Evolutionary conservation across 2,329 filamentous ascomycete genomes (phyloP), one percentile per base, ranked within the genome.

Genomic region (Daldinia sp.): DNA sequence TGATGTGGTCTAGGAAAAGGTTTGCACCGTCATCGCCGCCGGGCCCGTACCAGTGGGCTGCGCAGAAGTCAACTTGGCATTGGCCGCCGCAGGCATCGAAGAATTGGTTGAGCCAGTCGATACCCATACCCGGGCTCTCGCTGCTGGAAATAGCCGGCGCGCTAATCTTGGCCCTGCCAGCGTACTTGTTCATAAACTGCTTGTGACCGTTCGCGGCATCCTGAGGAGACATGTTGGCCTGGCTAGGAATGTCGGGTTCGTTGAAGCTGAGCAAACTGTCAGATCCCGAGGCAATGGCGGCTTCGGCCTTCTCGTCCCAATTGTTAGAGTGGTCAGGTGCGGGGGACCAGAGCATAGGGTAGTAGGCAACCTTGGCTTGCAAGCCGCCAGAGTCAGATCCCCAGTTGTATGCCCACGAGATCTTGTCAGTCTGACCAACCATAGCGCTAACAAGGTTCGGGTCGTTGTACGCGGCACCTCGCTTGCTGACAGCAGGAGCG

Each of bases 311-410:
- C 11, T 63, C 45, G 29, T 72, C 68, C 87, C 88, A 92, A 70
- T 72, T 73, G 55, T 69, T 57, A 58, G 81, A 81, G 74, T 84
- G 80, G 10, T 77, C 75, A 8, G 71, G 58, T 10, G 68, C 68
- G 56, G 81, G 75, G 54, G 85, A 83, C 88, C 86, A 91, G 48
- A 91, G 84, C 77, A 87, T 90, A 66, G 91, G 90, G 55, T 90
- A 82, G 78, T 81, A 93, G 71, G 83, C 80, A 70, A 88, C 72
- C 50, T 72, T 73, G 17, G 75, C 73, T 13, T 71, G 77, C 47
- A 81, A 74, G 48, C 76, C 79, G 19, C 58, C 63, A n/a, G 62
- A 45, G 13, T 61, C 55, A 19, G 67, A 65, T 11, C 68, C 73
- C 74, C 74, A 76, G 71, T 76, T 74, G 72, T 76, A 76, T 34